Base-by-base conservation (phyloP, 2,329 filamentous ascomycete genomes). In the Ceratocystiopsis minuta region DNA sequence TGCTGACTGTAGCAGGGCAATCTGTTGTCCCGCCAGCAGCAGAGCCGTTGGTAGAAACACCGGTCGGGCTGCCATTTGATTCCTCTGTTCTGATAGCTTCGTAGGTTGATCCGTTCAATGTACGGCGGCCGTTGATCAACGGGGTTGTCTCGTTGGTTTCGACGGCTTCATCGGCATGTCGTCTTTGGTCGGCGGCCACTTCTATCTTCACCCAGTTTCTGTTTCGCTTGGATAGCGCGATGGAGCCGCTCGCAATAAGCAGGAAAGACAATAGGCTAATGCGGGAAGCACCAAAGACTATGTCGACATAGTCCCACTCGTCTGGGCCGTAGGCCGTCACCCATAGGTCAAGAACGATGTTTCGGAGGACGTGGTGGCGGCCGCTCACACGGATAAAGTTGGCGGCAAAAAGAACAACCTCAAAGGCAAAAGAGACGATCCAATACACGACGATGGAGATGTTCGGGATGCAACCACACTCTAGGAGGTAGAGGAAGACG, bases 361-460 rank as follows among this genome's bases (percentile, higher is more conserved):
- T 53, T 28, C 43, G 45, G 31, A 50, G 43, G 10, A 50, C 40
- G 16, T 54, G 51, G 31, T 54, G 52, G 34, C 62, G 60, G 20
- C 72, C 69, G 51, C 70, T 76, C 53, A 90, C 80, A 44, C 86
- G 65, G 37, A 75, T 62, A 41, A 83, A 64, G 28, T 80, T 82
- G 41, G 75, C 70, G 38, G 70, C 68, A 46, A 90, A 67, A 34
- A 96, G 75, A 39, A 77, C 62, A 18, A 79, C 51, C 58, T 98
- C 90, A 47, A 85, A 69, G 20, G 72, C 58, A n/a, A 85, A 57
- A 20, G 78, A 78, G 36, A 85, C 60, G 36, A 68, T 57, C 90
- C 90, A 98, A 51, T 84, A 77, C 38, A 80, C 60, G 43, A 88
- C 71, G 59, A 95, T 86, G 41, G 83, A 77, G 38, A 77, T 65